These are phyloP conservation scores for Debaryomyces maramus DNA, from an alignment of 805 yeast species.

Conservation along the genomic window DNA sequence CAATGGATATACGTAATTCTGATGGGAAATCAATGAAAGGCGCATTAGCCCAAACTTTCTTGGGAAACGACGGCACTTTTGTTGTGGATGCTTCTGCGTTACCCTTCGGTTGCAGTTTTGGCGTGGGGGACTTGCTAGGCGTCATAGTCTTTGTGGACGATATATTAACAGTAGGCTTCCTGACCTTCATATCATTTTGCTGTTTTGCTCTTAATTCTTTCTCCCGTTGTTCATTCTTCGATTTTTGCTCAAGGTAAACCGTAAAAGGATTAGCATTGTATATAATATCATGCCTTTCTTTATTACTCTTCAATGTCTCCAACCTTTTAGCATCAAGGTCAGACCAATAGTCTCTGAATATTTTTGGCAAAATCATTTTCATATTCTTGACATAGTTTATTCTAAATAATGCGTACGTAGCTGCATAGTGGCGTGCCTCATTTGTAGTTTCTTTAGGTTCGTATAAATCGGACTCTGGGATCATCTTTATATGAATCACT, in stretches of 20 bases:
- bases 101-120: conserved; percentile 9
- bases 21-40: conserved; percentile 67
- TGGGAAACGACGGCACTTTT: conserved; percentile 35
- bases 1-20: conserved; percentile 62
- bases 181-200: conserved; percentile 52
- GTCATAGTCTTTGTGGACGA: conserved; percentile 26
- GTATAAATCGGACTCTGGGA: conserved; percentile 50
- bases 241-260: conserved; percentile 59
- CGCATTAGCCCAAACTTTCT: conserved; percentile 70
- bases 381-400: conserved; percentile 78
- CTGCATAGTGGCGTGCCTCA: conserved; percentile 88
- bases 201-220: conserved; percentile 48
- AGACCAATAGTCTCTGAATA: conserved; percentile 78
- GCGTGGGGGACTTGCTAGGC: conserved; percentile 6
- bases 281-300: conserved; percentile 46
- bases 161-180: conserved; percentile 45
- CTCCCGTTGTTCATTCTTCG: conserved; percentile 38
- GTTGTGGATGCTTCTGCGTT: background rate
- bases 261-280: conserved; percentile 79
- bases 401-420: conserved; percentile 82
- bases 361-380: conserved; percentile 83
- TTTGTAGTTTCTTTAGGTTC: conserved; percentile 75
- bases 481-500: conserved; percentile 54
- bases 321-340: conserved; percentile 64
- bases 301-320: conserved; percentile 44